Evolutionary conservation across 1,284 basidiomycete species (phyloP).

Genomic region (Melampsora abietis-canadensis): DNA sequence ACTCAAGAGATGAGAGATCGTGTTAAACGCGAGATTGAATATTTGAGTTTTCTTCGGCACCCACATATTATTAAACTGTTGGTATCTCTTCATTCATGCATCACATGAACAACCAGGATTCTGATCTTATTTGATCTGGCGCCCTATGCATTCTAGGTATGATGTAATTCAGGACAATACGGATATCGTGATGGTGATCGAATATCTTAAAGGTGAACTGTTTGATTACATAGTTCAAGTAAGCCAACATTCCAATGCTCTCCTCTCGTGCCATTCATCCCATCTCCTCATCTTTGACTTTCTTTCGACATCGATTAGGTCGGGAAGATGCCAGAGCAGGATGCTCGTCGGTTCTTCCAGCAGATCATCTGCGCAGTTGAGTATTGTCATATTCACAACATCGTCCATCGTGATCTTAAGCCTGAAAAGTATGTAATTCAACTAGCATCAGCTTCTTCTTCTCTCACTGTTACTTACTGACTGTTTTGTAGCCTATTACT

Average conservation of each 20-base stretch:
- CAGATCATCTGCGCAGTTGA: constrained; percentile 94
- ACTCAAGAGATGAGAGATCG: constrained; percentile 43
- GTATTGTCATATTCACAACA: constrained; percentile 88
- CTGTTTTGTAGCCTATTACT: constrained; percentile 55
- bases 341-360: constrained; percentile 87
- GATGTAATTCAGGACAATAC: constrained; percentile 89
- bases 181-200: constrained; percentile 93
- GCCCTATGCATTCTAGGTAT: constrained; percentile 62
- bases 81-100: constrained; percentile 50
- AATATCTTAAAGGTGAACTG: constrained; percentile 68
- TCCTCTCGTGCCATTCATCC: background rate
- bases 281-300: background rate
- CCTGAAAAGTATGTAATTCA: constrained; percentile 69
- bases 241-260: background rate
- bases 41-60: constrained; percentile 83
- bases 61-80: constrained; percentile 95
- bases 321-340: constrained; percentile 72
- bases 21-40: constrained; percentile 64
- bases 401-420: constrained; percentile 92
- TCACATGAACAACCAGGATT: background rate
- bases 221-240: constrained; percentile 92
- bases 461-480: constrained; percentile 1
- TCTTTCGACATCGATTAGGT: constrained; percentile 7
- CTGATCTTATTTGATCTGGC: background rate
- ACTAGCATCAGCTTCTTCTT: background rate